Percentiles rank a stretch among this genome's conserved stretches.
Evolutionary conservation across 306 rosid species (phyloP).

Genomic region (Cicer cuneatum): DNA sequence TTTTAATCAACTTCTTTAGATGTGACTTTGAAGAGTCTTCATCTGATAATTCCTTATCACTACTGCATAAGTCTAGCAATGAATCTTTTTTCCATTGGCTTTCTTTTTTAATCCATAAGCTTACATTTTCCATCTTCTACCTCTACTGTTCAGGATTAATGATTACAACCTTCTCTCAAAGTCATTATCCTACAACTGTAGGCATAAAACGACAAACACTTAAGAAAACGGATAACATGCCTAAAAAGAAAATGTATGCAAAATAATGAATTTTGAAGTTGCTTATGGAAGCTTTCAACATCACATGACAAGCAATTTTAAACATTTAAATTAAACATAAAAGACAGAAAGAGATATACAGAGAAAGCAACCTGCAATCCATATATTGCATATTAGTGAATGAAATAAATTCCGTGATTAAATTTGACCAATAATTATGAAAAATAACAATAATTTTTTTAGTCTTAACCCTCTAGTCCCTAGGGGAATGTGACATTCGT

Average conservation of each 20-base stretch:
- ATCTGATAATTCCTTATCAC: constrained; percentile 53
- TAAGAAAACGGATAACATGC: background rate
- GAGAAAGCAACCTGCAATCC: constrained; percentile 14
- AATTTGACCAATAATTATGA: background rate
- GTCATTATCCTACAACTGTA: constrained; percentile 44
- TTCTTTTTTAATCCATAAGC: constrained; percentile 51
- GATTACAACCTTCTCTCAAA: constrained; percentile 41
- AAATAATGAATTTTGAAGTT: constrained; percentile 32
- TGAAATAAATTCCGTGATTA: constrained; percentile 27
- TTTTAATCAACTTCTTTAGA: constrained; percentile 62
- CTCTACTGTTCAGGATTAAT: constrained; percentile 46
- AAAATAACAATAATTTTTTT: constrained; percentile 14
- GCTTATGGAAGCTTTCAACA: constrained; percentile 16
- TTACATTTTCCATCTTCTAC: constrained; percentile 66
- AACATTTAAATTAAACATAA: background rate
- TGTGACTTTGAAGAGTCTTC: constrained; percentile 58
- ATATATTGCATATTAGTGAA: background rate
- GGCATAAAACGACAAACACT: constrained; percentile 9
- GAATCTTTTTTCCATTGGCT: constrained; percentile 49
- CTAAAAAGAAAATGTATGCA: background rate
- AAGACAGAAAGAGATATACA: constrained; percentile 2
- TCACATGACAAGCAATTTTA: background rate
- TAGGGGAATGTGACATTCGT: no score
- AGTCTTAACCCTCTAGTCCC: no score
- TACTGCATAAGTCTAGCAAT: constrained; percentile 50